A percentile compares a stretch with the other conserved stretches of the same genome.
These are phyloP conservation scores for Sarcodon aspratus DNA, from an alignment of 768 basidiomycete species.

Conservation along the genomic window DNA sequence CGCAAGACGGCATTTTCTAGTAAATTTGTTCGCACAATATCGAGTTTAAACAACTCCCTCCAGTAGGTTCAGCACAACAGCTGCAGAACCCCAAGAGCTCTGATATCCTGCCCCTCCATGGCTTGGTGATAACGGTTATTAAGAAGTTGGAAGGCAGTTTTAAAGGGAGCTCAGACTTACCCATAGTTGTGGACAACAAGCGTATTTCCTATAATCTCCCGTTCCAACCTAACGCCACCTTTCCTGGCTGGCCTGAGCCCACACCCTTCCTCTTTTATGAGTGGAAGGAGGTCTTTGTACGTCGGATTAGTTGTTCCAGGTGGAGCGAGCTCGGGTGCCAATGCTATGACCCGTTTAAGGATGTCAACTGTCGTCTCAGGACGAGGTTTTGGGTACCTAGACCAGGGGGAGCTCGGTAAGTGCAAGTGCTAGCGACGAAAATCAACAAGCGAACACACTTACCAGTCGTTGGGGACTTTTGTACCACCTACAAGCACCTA, in stretches of 20 bases:
- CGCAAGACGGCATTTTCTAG: too few species aligned
- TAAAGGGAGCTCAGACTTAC: slow-evolving; percentile 19
- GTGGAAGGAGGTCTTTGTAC: slow-evolving; percentile 24
- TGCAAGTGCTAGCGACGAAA: neutral
- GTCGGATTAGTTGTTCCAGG: slow-evolving; percentile 17
- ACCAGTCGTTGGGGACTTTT: slow-evolving; percentile 52
- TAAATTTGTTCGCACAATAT: too few species aligned
- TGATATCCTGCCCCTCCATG: slow-evolving; percentile 58
- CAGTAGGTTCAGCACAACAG: slow-evolving; percentile 33
- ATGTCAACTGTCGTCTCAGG: slow-evolving; percentile 52
- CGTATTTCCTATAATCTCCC: slow-evolving; percentile 29
- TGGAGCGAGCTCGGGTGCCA: slow-evolving; percentile 21
- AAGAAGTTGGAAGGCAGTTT: neutral
- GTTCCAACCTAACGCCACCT: slow-evolving; percentile 54
- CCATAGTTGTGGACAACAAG: slow-evolving; percentile 59
- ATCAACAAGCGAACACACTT: neutral
- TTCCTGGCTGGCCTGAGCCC: slow-evolving; percentile 60
- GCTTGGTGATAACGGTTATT: slow-evolving; percentile 15
- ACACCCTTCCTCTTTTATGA: slow-evolving; percentile 32
- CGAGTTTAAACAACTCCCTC: slow-evolving; percentile 14
- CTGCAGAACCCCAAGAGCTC: slow-evolving; percentile 55
- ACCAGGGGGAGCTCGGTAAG: neutral
- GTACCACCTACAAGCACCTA: slow-evolving; percentile 54
- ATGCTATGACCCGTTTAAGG: slow-evolving; percentile 28
- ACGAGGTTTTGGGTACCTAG: slow-evolving; percentile 54